Evolutionary conservation across 176 grass and related monocot genomes (phyloP).

Genomic region (Cocos nucifera): DNA sequence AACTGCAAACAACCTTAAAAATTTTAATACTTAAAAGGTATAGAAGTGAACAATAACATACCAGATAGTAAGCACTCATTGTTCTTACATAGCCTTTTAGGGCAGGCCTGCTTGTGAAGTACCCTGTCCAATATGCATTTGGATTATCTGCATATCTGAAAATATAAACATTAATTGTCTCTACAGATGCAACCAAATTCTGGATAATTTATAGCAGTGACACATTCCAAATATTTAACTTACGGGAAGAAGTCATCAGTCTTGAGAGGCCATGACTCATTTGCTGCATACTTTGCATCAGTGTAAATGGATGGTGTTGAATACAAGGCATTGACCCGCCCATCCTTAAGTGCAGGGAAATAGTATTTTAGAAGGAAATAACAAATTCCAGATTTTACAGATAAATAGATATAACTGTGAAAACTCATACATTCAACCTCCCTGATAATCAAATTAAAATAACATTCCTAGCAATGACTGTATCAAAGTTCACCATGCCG

Average conservation of each 20-base stretch:
- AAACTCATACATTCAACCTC: too few relatives aligned
- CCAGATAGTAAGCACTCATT: constrained; percentile 94
- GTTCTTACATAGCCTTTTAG: constrained; percentile 72
- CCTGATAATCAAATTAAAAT: too few relatives aligned
- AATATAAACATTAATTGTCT: constrained; percentile 19
- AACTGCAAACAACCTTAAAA: not conserved
- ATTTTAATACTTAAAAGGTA: too few relatives aligned
- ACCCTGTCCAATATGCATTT: constrained; percentile 96
- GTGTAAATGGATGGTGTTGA: constrained; percentile 98
- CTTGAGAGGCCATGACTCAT: constrained; percentile 84
- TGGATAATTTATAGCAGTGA: not conserved
- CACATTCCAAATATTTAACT: constrained; percentile 20
- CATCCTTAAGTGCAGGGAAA: constrained; percentile 50
- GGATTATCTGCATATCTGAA: constrained; percentile 90
- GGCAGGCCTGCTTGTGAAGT: constrained; percentile 93
- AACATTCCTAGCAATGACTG: too few relatives aligned
- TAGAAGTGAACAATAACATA: constrained; percentile 5
- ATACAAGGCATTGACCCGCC: constrained; percentile 92
- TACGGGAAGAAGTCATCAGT: constrained; percentile 97
- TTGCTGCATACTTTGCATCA: constrained; percentile 81
- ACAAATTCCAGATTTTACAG: constrained; percentile 2
- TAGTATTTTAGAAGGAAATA: not conserved
- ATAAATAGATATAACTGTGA: constrained; percentile 3
- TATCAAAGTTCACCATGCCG: too few relatives aligned
- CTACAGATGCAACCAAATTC: too few relatives aligned